These are phyloP conservation scores for Cydonia oblonga DNA, from an alignment of 331 rosid genomes.

Conservation along the genomic window DNA sequence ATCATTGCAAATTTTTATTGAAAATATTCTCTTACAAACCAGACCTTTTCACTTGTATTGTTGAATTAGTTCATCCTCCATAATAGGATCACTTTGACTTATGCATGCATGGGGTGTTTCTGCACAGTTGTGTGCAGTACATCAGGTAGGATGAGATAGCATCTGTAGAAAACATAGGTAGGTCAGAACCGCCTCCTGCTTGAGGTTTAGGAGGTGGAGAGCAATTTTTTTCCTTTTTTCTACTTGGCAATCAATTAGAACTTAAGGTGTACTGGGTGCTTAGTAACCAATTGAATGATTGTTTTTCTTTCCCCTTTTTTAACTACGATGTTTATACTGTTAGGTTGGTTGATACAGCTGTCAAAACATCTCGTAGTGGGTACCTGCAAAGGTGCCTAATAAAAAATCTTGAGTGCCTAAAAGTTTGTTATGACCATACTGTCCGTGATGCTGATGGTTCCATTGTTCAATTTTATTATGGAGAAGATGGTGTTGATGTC, in stretches of 20 bases:
- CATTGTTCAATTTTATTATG: slow-evolving; percentile 71
- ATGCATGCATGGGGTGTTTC: background rate
- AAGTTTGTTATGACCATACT: slow-evolving; percentile 76
- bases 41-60: background rate
- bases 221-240: background rate
- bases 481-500: slow-evolving; percentile 96
- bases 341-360: slow-evolving; percentile 97
- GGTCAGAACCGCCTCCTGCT: background rate
- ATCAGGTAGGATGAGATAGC: background rate
- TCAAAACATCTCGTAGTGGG: slow-evolving; percentile 97
- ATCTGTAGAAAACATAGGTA: background rate
- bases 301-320: background rate
- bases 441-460: slow-evolving; percentile 97
- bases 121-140: background rate
- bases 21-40: background rate
- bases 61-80: background rate
- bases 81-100: background rate
- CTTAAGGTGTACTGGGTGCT: background rate
- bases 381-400: slow-evolving; percentile 90
- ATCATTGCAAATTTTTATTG: background rate
- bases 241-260: background rate
- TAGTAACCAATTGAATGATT: background rate
- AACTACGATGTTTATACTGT: slow-evolving; percentile 1
- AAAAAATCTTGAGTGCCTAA: slow-evolving; percentile 80
- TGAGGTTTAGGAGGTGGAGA: background rate